phyloP scores from a whole-genome alignment of 257 asterid species.

The Prunella vulgaris region DNA sequence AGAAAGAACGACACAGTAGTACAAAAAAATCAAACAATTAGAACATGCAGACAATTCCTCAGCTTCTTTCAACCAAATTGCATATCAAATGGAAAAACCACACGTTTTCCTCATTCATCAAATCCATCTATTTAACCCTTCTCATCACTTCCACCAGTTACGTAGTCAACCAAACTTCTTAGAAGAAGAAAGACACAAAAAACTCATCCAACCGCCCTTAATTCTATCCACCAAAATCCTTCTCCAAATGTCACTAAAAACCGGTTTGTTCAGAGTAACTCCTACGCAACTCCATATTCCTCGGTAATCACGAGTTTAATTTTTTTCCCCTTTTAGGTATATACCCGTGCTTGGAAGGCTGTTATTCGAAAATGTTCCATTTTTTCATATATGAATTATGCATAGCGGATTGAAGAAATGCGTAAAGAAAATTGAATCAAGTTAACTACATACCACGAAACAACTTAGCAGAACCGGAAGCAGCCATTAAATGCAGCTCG shows the following conservation, averaged over 20 bases:
- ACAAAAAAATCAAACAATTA: neutral
- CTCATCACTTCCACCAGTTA: too few species aligned
- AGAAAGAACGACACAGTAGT: neutral
- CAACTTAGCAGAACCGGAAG: constrained; percentile 37
- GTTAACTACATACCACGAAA: constrained; percentile 33
- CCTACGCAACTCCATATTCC: constrained; percentile 44
- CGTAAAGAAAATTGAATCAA: neutral
- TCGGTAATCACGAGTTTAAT: constrained; percentile 28
- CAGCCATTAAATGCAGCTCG: constrained; percentile 37
- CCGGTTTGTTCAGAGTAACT: constrained; percentile 21
- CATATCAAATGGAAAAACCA: neutral
- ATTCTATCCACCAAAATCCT: constrained; percentile 18
- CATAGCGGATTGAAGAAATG: neutral
- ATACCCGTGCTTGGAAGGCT: too few species aligned
- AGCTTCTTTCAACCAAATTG: neutral
- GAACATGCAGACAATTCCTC: neutral
- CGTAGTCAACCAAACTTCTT: too few species aligned
- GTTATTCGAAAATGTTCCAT: neutral
- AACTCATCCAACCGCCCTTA: constrained; percentile 33
- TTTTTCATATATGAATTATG: too few species aligned
- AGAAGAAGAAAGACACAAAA: constrained; percentile 18
- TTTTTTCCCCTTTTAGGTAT: neutral
- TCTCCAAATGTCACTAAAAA: constrained; percentile 20
- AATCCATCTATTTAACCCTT: neutral
- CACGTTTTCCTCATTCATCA: neutral